Conservation (phyloP, 148 eudicot genomes). For the Chenopodium suecicum region DNA sequence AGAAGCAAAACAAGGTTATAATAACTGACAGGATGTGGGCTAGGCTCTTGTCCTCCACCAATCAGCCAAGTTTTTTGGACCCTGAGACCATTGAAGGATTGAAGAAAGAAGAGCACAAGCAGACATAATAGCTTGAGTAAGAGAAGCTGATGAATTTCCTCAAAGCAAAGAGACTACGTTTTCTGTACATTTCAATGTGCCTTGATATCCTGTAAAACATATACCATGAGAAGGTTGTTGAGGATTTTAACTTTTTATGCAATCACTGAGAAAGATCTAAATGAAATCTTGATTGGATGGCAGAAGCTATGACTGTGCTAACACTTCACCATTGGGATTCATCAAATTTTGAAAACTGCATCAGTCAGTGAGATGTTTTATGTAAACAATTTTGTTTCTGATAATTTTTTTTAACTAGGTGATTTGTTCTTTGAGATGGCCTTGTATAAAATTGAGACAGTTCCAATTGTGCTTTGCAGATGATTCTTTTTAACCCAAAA, state of each 20-base stretch:
- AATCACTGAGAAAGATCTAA: not conserved
- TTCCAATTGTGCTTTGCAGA: not conserved
- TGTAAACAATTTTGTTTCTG: not conserved
- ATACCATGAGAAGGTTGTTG: not conserved
- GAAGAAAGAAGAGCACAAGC: constrained; percentile 33
- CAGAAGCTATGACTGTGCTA: no score
- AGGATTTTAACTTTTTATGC: not conserved
- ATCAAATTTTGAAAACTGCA: constrained; percentile 5
- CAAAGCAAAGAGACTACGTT: not conserved
- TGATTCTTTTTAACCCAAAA: no score
- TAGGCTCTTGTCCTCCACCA: constrained; percentile 60
- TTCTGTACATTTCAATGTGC: not conserved
- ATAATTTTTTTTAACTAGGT: not conserved
- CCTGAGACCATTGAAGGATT: constrained; percentile 26
- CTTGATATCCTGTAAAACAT: not conserved
- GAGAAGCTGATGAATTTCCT: constrained; percentile 12
- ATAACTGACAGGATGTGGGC: constrained; percentile 81
- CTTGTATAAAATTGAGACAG: not conserved
- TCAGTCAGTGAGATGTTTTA: not conserved
- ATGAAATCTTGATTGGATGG: not conserved
- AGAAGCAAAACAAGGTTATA: constrained; percentile 50
- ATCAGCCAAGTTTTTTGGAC: constrained; percentile 66
- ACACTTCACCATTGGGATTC: not conserved
- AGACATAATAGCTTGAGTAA: constrained; percentile 22
- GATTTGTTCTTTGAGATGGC: not conserved